Conservation (phyloP, 1,284 basidiomycete species). For the Phellopilus nigrolimitatus region DNA sequence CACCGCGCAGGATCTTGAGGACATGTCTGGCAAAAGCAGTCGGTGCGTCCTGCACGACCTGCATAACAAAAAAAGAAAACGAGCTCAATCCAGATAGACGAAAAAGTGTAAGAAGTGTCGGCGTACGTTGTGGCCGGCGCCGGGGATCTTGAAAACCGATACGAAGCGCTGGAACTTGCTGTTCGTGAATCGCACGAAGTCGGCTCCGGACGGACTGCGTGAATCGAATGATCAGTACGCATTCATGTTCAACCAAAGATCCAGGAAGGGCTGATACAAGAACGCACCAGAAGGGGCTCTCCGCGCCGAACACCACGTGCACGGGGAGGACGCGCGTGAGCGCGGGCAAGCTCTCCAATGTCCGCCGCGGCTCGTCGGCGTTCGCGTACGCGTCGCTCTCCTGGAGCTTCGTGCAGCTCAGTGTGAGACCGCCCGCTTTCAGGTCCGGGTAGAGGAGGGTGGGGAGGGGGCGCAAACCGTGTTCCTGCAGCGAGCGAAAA, state of each 20-base stretch:
- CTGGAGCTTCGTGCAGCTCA: conserved; percentile 3
- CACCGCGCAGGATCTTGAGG: background rate
- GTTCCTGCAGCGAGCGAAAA: no score
- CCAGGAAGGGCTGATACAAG: no score
- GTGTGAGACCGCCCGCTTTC: background rate
- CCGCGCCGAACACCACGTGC: conserved; percentile 1
- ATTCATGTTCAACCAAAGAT: background rate
- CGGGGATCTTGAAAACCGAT: conserved; percentile 28
- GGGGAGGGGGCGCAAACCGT: background rate
- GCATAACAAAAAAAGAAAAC: no score
- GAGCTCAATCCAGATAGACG: no score
- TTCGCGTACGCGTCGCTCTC: conserved; percentile 1
- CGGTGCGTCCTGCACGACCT: background rate
- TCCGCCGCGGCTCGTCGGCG: background rate
- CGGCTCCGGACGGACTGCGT: conserved; percentile 33
- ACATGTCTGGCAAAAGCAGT: background rate
- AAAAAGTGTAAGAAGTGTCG: no score
- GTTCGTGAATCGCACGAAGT: conserved; percentile 36
- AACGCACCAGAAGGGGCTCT: conserved; percentile 4
- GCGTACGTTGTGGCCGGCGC: conserved; percentile 32
- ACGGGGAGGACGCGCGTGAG: background rate
- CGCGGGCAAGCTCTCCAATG: background rate
- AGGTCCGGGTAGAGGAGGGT: background rate
- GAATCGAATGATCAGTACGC: background rate
- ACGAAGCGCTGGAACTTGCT: conserved; percentile 34